A percentile compares a stretch with the other conserved stretches of the same genome.
Evolutionary conservation across 768 basidiomycete genomes (phyloP).

Genomic region (Agaricus subrufescens): DNA sequence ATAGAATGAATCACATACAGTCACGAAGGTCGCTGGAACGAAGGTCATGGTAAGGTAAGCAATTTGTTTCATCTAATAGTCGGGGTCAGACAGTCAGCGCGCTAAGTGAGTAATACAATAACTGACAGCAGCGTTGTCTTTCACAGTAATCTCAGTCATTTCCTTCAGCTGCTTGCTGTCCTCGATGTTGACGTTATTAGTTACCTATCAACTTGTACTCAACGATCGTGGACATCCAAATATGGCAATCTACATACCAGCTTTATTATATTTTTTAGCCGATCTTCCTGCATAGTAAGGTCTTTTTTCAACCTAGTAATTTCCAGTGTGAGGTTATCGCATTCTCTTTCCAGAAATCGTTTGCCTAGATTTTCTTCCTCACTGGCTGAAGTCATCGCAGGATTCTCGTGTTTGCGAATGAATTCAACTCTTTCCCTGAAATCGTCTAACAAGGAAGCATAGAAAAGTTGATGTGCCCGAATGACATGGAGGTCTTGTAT

Average conservation of each 20-base stretch:
- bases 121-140: conserved; percentile 33
- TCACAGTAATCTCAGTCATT: conserved; percentile 48
- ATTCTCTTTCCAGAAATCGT: conserved; percentile 40
- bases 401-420: conserved; percentile 44
- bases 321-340: conserved; percentile 43
- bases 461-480: conserved; percentile 57
- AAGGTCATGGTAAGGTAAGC: conserved; percentile 62
- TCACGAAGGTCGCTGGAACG: conserved; percentile 50
- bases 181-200: conserved; percentile 52
- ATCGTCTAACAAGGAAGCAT: conserved; percentile 49
- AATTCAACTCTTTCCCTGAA: conserved; percentile 51
- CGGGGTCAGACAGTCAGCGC: background rate
- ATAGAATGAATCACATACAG: conserved; percentile 27
- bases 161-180: conserved; percentile 49
- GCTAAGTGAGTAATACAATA: background rate
- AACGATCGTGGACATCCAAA: background rate
- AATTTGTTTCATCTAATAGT: conserved; percentile 45
- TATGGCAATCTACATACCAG: conserved; percentile 27
- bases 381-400: conserved; percentile 33
- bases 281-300: conserved; percentile 40
- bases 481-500: conserved; percentile 54
- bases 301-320: conserved; percentile 39
- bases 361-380: conserved; percentile 23
- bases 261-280: conserved; percentile 49
- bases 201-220: conserved; percentile 35